Percentiles rank a stretch among this genome's conserved stretches.
These are phyloP conservation scores for Paxillus rubicundulus DNA, from an alignment of 768 basidiomycete genomes.

Conservation along the genomic window DNA sequence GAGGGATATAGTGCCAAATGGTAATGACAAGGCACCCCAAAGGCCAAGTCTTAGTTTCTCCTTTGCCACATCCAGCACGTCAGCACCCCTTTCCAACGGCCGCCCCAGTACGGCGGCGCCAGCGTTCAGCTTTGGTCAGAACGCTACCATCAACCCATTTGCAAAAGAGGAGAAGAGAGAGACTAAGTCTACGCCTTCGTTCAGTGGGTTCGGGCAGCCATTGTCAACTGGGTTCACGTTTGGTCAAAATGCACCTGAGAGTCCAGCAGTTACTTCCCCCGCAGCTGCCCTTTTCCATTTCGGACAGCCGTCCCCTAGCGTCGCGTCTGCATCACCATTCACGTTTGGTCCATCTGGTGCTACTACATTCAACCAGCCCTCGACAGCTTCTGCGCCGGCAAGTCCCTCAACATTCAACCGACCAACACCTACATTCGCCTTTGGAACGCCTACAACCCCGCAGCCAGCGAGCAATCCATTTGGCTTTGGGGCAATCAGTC, in stretches of 20 bases:
- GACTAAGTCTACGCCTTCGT: conserved; percentile 40
- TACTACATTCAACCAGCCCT: conserved; percentile 43
- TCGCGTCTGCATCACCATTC: conserved; percentile 42
- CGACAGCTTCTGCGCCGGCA: conserved; percentile 46
- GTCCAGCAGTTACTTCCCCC: conserved; percentile 38
- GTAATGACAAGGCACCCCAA: conserved; percentile 34
- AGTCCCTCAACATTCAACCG: conserved; percentile 61
- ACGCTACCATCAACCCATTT: conserved; percentile 44
- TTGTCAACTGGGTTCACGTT: conserved; percentile 46
- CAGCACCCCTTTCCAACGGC: conserved; percentile 23
- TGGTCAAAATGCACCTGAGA: conserved; percentile 40
- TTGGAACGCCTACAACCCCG: conserved; percentile 41
- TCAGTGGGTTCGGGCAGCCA: conserved; percentile 48
- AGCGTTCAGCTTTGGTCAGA: conserved; percentile 33
- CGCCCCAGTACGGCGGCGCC: conserved; percentile 30
- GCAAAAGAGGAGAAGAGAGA: conserved; percentile 46
- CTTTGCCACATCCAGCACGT: conserved; percentile 39
- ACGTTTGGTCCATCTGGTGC: conserved; percentile 42
- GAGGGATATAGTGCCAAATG: conserved; percentile 52
- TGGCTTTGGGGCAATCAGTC: conserved; percentile 49
- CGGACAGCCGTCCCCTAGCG: conserved; percentile 35
- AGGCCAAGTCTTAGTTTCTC: conserved; percentile 47
- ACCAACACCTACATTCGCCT: conserved; percentile 42
- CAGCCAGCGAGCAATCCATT: conserved; percentile 39
- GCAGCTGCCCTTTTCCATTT: conserved; percentile 49